Base-by-base conservation (phyloP, 805 yeast species). In the Candida ulmi region DNA sequence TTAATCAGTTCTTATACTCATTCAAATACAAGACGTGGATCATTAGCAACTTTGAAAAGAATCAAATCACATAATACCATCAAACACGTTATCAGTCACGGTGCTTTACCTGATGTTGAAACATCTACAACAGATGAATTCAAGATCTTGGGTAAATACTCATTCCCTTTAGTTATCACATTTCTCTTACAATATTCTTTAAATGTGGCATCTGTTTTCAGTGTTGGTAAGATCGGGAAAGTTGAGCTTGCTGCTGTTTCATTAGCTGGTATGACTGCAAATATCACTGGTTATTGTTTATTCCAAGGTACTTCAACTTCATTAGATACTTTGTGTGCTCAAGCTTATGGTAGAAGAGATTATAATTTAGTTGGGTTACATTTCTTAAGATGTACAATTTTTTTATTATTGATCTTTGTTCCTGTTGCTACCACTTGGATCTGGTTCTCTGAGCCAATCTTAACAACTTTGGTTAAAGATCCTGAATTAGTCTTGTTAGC, bases 271-370 rank as follows among this genome's bases (percentile, higher is more conserved):
- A 83, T 83, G 88, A 80, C 88, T 5, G 84, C 87, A 8, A 83
- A 82, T 54, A 82, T 84, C 39, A 71, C 83, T 3, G 90, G 87
- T 2, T 74, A 82, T 44, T 84, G 88, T 28, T 71, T 83, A 11
- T 79, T 84, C 47, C 84, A 83, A 49, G 93, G 91, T 11, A 71
- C 83, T 3, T 78, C 88, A n/a, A 83, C 93, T 0, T 78, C 88
- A 41, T 67, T 84, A 39, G 91, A 83, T 52, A 84, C 91, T 0
- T 67, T 84, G 27, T 77, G 90, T 56, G 83, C 90, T 2, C 91
- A 84, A 58, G 83, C 90, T 1, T 83, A 68, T 53, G 91, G 93
- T 17, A 74, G 86, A 23, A 71, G 72, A 37, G 83, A 82, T 48
- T 74, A 66, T 54, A 73, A 72, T 46, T 52, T 72, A 42, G 91